phyloP scores from a whole-genome alignment of 192 early-diverging fungal genomes.

The Spinellus fusiger region DNA sequence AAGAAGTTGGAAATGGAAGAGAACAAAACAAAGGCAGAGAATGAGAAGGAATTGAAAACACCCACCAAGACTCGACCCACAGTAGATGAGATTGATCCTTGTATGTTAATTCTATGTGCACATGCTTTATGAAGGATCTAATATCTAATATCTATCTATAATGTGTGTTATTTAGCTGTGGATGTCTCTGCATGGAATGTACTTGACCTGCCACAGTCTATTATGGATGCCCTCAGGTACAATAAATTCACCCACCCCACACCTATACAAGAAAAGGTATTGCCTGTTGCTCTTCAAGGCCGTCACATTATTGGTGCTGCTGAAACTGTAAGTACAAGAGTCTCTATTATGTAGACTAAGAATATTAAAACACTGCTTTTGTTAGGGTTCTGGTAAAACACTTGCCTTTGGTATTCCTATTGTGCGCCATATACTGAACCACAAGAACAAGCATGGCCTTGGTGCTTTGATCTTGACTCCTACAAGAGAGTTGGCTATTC shows the following conservation, averaged over 20 bases:
- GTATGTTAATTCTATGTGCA: too few relatives aligned
- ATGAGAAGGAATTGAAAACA: conserved; percentile 7
- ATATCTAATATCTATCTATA: not conserved
- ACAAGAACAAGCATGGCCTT: conserved; percentile 30
- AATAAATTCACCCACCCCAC: conserved; percentile 75
- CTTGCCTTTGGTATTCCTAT: conserved; percentile 95
- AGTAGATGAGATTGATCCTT: conserved; percentile 30
- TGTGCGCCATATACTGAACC: conserved; percentile 58
- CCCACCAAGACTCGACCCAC: not conserved
- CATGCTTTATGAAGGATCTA: too few relatives aligned
- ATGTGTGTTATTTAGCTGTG: conserved; percentile 33
- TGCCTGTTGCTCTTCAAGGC: conserved; percentile 64
- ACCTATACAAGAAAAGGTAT: conserved; percentile 76
- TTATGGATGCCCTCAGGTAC: conserved; percentile 65
- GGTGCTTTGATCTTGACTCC: conserved; percentile 81
- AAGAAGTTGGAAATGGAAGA: conserved; percentile 25
- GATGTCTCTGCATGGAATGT: conserved; percentile 70
- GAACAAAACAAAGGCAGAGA: conserved; percentile 5
- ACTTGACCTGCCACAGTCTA: conserved; percentile 46
- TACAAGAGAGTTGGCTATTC: conserved; percentile 93
- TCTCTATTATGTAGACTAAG: not conserved
- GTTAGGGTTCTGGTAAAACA: conserved; percentile 87
- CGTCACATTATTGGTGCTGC: conserved; percentile 90
- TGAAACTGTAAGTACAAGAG: conserved; percentile 57
- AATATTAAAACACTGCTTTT: not conserved